Evolutionary conservation across 2,329 filamentous ascomycete genomes (phyloP), one percentile per base, ranked within the genome.

Genomic region (Aspergillus piperis): DNA sequence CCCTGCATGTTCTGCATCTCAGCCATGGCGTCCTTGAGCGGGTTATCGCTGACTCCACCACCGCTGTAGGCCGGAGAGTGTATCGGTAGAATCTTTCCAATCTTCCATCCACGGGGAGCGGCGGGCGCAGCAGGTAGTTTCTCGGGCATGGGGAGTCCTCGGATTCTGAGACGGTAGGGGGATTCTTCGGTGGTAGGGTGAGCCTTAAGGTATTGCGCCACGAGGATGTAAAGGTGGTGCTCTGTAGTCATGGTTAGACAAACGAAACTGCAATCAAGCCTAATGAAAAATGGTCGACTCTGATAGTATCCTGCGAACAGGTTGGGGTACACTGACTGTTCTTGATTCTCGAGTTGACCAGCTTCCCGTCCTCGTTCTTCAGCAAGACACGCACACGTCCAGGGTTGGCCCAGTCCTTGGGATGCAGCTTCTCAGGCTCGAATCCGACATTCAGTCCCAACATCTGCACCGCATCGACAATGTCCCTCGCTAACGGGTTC

Each of bases 391-490:
- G 88, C 64, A 98, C 91, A 61, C 95, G 85, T 3, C 95, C 95
- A 11, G 95, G 95, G 80, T 99, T 99, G 59, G 90, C 89, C 95
- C 95, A 99, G 81, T 99, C 95, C 79, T 95, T 94, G 6, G 95
- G 95, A 77, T 99, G 95, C 62, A 88, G 85, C 82, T 96, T 96
- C 73, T 90, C 90, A 1, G 93, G 91, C 80, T 99, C 95, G 75
- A 97, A 90, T 7, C 95, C 87, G n/a, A 76, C 73, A 32, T 72
- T 70, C 60, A 81, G 57, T 6, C 88, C 85, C 62, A 96, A 83
- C 49, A 83, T 79, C 44, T 88, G 87, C 76, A 90, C 90, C n/a
- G 93, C 94, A 73, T 91, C 89, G 48, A 92, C 89, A 73, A 99
- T 93, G 71, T 95, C 91, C 70, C 90, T 86, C 7, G 95, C 95